A percentile compares a stretch with the other conserved stretches of the same genome.
These are phyloP conservation scores for Phytophthora capsici DNA, from an alignment of 352 stramenopile genomes.

Conservation along the genomic window DNA sequence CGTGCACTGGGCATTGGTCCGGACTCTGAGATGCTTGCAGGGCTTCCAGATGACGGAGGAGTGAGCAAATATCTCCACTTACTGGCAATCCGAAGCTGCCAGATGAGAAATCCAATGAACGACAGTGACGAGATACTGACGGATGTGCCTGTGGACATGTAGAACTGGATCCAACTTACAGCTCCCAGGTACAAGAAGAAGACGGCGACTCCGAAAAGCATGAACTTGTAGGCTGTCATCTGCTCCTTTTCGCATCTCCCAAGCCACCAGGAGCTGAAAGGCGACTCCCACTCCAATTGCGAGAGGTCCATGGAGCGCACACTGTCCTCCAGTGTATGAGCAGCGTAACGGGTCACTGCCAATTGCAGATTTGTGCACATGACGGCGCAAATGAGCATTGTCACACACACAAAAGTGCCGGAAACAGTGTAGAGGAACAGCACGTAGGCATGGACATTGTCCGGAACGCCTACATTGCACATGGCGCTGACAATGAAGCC, in stretches of 20 bases:
- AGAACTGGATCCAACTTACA: conserved; percentile 79
- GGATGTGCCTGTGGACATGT: conserved; percentile 48
- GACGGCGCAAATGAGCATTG: conserved; percentile 64
- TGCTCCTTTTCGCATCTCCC: conserved; percentile 70
- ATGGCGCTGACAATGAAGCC: conserved; percentile 79
- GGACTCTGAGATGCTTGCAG: conserved; percentile 10
- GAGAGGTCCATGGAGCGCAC: conserved; percentile 53
- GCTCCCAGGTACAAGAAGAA: conserved; percentile 77
- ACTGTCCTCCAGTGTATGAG: conserved; percentile 57
- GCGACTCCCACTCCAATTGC: conserved; percentile 58
- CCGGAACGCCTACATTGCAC: conserved; percentile 61
- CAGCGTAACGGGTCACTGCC: conserved; percentile 71
- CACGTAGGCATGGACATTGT: conserved; percentile 31
- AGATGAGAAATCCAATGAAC: conserved; percentile 56
- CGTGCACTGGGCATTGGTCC: conserved; percentile 7
- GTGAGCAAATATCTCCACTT: conserved; percentile 79
- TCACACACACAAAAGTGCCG: conserved; percentile 57
- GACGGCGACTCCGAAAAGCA: conserved; percentile 66
- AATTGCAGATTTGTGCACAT: conserved; percentile 75
- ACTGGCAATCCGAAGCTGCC: conserved; percentile 75
- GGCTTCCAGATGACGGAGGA: conserved; percentile 35
- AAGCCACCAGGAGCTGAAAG: conserved; percentile 77
- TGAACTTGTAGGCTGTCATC: conserved; percentile 75
- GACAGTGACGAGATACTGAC: conserved; percentile 56
- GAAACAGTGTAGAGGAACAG: conserved; percentile 59